Conservation (phyloP, 2,329 filamentous ascomycete species). For the Pseudogymnoascus sp. region DNA sequence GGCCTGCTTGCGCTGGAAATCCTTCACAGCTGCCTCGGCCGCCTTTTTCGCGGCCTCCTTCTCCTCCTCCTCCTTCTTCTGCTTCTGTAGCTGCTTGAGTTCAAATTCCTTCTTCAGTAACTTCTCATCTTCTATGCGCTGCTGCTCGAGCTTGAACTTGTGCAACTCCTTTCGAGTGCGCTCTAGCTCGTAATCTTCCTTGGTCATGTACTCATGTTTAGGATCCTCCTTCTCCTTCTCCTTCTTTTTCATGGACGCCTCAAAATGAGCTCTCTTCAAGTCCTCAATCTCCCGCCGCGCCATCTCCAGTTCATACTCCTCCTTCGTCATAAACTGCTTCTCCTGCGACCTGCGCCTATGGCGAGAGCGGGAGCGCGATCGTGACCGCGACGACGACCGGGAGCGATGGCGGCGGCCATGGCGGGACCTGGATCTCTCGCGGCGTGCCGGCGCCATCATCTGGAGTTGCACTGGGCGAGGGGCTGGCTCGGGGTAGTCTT, state of each 20-base stretch:
- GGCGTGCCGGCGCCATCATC: not conserved
- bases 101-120: slow-evolving; percentile 47
- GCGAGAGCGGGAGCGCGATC: slow-evolving; percentile 31
- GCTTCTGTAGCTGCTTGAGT: slow-evolving; percentile 39
- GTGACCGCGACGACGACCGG: slow-evolving; percentile 22
- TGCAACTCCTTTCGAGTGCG: slow-evolving; percentile 37
- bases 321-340: slow-evolving; percentile 32
- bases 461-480: not conserved
- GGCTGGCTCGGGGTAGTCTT: slow-evolving; percentile 11
- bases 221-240: slow-evolving; percentile 19
- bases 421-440: slow-evolving; percentile 17
- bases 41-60: slow-evolving; percentile 43
- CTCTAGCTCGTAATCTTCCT: slow-evolving; percentile 42
- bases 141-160: slow-evolving; percentile 38
- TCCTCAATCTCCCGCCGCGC: slow-evolving; percentile 30
- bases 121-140: slow-evolving; percentile 39
- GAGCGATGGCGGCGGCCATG: slow-evolving; percentile 20
- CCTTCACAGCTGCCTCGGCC: slow-evolving; percentile 42
- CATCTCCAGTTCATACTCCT: slow-evolving; percentile 35
- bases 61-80: slow-evolving; percentile 39
- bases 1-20: slow-evolving; percentile 38
- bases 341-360: slow-evolving; percentile 10
- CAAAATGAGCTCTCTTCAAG: slow-evolving; percentile 31
- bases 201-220: slow-evolving; percentile 28
- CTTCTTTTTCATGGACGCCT: slow-evolving; percentile 37